Evolutionary conservation across 78 protist genomes (phyloP).

Genomic region (Protostelium mycophagum): DNA sequence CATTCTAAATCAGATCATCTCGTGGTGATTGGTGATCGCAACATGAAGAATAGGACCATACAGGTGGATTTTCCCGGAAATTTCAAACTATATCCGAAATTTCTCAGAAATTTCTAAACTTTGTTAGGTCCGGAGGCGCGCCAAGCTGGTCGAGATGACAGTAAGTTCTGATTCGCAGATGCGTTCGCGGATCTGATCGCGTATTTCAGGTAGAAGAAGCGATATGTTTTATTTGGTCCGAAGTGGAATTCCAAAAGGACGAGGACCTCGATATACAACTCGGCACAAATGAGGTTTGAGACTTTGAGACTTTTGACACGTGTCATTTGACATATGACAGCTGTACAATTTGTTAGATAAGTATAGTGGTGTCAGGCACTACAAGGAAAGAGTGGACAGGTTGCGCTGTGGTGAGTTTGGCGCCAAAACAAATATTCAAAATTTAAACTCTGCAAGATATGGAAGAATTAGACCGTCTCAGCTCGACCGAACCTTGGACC

Average conservation of each 20-base stretch:
- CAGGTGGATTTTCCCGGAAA: background rate
- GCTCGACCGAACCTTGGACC: background rate
- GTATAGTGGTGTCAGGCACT: background rate
- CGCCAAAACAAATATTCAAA: background rate
- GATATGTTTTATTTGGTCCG: slow-evolving; percentile 36
- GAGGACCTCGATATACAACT: too few relatives aligned
- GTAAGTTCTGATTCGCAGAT: slow-evolving; percentile 6
- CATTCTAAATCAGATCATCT: slow-evolving; percentile 57
- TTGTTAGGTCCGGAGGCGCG: slow-evolving; percentile 53
- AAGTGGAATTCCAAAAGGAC: background rate
- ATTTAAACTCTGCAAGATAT: background rate
- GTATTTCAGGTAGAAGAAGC: slow-evolving; percentile 38
- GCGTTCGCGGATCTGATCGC: background rate
- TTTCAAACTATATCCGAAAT: background rate
- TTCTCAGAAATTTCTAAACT: background rate
- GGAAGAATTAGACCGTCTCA: background rate
- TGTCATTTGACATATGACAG: too few relatives aligned
- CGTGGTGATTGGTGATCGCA: slow-evolving; percentile 61
- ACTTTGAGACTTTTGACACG: too few relatives aligned
- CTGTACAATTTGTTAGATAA: background rate
- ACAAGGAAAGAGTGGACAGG: background rate
- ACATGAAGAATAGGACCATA: slow-evolving; percentile 36
- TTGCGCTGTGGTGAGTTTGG: background rate
- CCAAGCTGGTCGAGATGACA: slow-evolving; percentile 52
- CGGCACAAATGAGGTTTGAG: too few relatives aligned